Base-by-base conservation (phyloP, 768 basidiomycete genomes). In the button mushroom (Agaricus bisporus) region DNA sequence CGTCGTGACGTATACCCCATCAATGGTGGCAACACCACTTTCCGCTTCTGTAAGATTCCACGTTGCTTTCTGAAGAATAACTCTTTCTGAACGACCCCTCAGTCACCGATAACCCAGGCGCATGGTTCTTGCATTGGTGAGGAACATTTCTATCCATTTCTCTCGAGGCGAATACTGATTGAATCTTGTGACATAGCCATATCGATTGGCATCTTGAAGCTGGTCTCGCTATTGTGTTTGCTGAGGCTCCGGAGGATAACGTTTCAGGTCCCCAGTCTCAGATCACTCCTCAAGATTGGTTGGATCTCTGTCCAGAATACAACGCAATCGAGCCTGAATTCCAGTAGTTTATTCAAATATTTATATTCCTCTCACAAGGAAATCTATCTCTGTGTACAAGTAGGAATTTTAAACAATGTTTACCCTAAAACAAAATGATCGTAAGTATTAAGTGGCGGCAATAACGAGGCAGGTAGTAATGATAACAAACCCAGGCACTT, bases 151-250 rank as follows among this genome's bases (percentile, higher is more conserved):
- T 32, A 32, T 11, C 8, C 8, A 32, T 11, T 6, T 32, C 11
- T 7, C 11, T 11, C 32, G 32, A 11, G 11, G 32, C 32, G 5
- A 32, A 3, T 32, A 32, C 32, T 32, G 3, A 32, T 32, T 32
- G 32, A 32, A 11, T 22, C 7, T 32, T 7, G 32, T 32, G 32
- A 6, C 11, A 32, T 32, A 32, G 32, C 56, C 60, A 44, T 39
- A 58, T 28, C 29, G 67, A 70, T 29, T 74, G 72, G 68, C 66
- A 71, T 59, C 59, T 71, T 26, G 68, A 66, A 58, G 68, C 73
- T 26, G 72, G 72, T 11, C 66, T 73, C 52, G 73, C 72, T 2
- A 63, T 74, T n/a, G 67, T 73, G 18, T 66, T 72, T 38, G 70
- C 68, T 10, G 71, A 71, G 49, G 58, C 66, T 39, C 64, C 69